Evolutionary conservation across 208 protist genomes (phyloP), one percentile per base, ranked within the genome.

Genomic region (Lotmaria passim): DNA sequence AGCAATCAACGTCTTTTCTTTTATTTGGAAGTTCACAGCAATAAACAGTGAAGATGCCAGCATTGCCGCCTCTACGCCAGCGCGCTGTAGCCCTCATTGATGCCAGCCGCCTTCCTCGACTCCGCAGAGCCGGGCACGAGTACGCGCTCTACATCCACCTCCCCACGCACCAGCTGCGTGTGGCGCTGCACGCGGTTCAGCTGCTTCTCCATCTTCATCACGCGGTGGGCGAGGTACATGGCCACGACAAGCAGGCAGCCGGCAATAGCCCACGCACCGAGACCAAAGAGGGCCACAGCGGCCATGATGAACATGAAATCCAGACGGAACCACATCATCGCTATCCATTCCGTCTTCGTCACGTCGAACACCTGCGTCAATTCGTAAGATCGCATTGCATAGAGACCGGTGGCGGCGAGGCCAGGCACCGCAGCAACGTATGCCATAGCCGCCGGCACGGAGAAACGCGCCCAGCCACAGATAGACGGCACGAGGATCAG

Each of bases 251-350:
- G 2, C 67, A 92, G 36, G 66, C 86, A 92, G 14, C 76, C 8
- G 1, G 78, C 56, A 14, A 94, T 71, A 7, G 89, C 36, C 82
- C 86, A 91, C 31, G 68, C 78, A 3, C 89, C 86, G 7, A 76
- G 21, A 1, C 89, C 86, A 24, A 92, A 43, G 30, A 92, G 58
- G 12, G 85, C 85, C 28, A 90, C 86, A 15, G 61, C 77, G 56
- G 75, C 79, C 71, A 91, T 82, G 38, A 94, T 34, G 60, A 81
- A 89, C 64, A 92, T 86, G 41, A 87, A 85, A 68, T 94, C 89
- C 4, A 94, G 71, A 17, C 89, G 83, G 60, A 94, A 87, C 89
- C 89, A 94, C 89, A 90, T 94, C 78, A 94, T 81, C 21, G 74
- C 21, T 33, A 94, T 78, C 86, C 89, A 94, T 56, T 89, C 72